Evolutionary conservation across 202 grass and related monocot species (phyloP).

Genomic region (Elaeis oleifera): DNA sequence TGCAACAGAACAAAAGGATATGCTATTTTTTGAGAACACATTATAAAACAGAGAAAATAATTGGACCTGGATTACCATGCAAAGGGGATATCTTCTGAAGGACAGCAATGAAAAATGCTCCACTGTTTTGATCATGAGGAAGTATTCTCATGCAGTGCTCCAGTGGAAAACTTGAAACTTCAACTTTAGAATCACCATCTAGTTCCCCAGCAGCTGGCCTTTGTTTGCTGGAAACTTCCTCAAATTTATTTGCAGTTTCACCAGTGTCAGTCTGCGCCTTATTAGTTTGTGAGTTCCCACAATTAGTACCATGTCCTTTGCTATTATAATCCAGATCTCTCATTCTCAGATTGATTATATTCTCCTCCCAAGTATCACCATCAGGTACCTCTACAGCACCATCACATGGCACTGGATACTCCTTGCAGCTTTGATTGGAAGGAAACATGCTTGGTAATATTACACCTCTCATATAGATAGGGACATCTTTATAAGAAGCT

Average conservation of each 20-base stretch:
- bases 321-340: constrained; percentile 26
- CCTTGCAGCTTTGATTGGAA: constrained; percentile 56
- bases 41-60: constrained; percentile 12
- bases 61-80: constrained; percentile 40
- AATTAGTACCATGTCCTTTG: not conserved
- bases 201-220: constrained; percentile 20
- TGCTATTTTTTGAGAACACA: not conserved
- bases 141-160: constrained; percentile 85
- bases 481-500: constrained; percentile 65
- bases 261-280: constrained; percentile 4
- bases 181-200: constrained; percentile 28
- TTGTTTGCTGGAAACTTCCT: constrained; percentile 7
- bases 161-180: constrained; percentile 66
- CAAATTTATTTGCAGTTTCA: constrained; percentile 25
- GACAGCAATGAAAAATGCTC: constrained; percentile 93
- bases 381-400: constrained; percentile 18
- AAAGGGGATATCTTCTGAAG: constrained; percentile 57
- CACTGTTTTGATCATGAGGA: constrained; percentile 94
- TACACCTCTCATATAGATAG: constrained; percentile 50
- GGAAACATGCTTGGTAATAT: constrained; percentile 91
- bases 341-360: constrained; percentile 4
- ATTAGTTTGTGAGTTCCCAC: constrained; percentile 14
- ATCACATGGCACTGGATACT: constrained; percentile 10
- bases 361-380: constrained; percentile 20
- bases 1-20: too few relatives aligned